phyloP scores from a whole-genome alignment of 2,329 filamentous ascomycete species.

The Exophiala mesophila region DNA sequence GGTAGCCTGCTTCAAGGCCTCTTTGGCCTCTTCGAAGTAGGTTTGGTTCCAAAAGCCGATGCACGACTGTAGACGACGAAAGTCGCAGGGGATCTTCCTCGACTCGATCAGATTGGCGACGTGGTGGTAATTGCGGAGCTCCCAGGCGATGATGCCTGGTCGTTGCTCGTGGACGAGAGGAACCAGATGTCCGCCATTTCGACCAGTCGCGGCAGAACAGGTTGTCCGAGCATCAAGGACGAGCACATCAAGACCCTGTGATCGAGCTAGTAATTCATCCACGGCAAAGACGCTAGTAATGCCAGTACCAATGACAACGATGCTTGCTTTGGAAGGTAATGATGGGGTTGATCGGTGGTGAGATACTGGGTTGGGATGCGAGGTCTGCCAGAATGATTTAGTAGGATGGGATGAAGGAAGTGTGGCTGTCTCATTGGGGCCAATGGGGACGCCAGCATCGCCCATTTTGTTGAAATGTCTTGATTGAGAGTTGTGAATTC shows the following conservation, averaged over 20 bases:
- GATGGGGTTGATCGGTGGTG: constrained; percentile 18
- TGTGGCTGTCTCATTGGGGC: constrained; percentile 5
- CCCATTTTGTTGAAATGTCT: too few relatives aligned
- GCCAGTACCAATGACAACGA: constrained; percentile 38
- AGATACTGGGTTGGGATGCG: constrained; percentile 11
- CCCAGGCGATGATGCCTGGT: constrained; percentile 2
- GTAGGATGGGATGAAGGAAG: constrained; percentile 15
- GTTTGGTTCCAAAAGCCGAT: constrained; percentile 18
- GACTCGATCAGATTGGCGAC: constrained; percentile 4
- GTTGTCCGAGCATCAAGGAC: constrained; percentile 37
- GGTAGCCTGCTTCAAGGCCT: constrained; percentile 2
- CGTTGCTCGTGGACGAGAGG: constrained; percentile 32
- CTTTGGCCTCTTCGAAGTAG: constrained; percentile 20
- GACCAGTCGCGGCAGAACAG: constrained; percentile 41
- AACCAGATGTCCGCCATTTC: constrained; percentile 43
- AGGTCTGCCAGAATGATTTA: constrained; percentile 23
- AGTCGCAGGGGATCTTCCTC: constrained; percentile 12
- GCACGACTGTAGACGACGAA: constrained; percentile 9
- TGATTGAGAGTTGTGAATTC: too few relatives aligned
- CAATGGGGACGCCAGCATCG: constrained; percentile 5
- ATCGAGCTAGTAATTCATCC: constrained; percentile 27
- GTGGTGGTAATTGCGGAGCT: constrained; percentile 11
- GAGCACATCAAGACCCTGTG: constrained; percentile 27
- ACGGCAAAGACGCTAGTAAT: constrained; percentile 36
- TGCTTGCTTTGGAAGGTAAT: constrained; percentile 28